phyloP scores from a whole-genome alignment of 805 yeast species.

The Wickerhamiella domercqiae region DNA sequence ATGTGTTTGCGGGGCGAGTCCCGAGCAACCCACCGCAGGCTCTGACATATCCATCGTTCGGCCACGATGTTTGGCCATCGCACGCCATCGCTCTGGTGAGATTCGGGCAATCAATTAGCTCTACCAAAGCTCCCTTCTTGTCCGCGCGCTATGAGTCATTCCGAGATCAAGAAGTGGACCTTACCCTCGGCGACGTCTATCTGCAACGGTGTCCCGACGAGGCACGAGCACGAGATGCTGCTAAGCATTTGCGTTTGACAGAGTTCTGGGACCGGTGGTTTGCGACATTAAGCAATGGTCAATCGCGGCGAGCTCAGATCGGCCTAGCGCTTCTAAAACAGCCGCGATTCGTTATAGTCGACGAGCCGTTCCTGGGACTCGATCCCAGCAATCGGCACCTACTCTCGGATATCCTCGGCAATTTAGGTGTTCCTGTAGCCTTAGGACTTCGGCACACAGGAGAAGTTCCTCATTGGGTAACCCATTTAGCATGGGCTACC shows the following conservation, averaged over 20 bases:
- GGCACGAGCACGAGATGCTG: conserved; percentile 29
- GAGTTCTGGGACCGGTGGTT: conserved; percentile 59
- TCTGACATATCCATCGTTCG: conserved; percentile 40
- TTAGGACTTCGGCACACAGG: conserved; percentile 71
- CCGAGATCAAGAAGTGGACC: conserved; percentile 75
- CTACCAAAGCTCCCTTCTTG: conserved; percentile 42
- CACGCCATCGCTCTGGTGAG: conserved; percentile 31
- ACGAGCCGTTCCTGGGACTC: conserved; percentile 85
- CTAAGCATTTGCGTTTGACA: conserved; percentile 37
- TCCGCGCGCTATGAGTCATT: conserved; percentile 82
- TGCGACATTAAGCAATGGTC: conserved; percentile 85
- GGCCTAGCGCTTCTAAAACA: conserved; percentile 54
- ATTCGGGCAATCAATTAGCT: conserved; percentile 31
- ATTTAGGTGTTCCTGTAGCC: conserved; percentile 35
- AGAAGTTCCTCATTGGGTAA: conserved; percentile 61
- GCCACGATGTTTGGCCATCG: conserved; percentile 30
- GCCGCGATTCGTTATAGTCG: conserved; percentile 58
- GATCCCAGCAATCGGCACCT: conserved; percentile 56
- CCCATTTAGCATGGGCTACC: conserved; percentile 40
- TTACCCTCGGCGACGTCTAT: conserved; percentile 44
- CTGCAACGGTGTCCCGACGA: conserved; percentile 24
- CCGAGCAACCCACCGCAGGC: conserved; percentile 37
- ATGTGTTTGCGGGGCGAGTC: conserved; percentile 40
- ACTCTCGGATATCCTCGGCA: conserved; percentile 40
- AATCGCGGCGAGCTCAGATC: conserved; percentile 74